Evolutionary conservation across 2,329 filamentous ascomycete genomes (phyloP).

Genomic region (Annulohypoxylon truncatum): DNA sequence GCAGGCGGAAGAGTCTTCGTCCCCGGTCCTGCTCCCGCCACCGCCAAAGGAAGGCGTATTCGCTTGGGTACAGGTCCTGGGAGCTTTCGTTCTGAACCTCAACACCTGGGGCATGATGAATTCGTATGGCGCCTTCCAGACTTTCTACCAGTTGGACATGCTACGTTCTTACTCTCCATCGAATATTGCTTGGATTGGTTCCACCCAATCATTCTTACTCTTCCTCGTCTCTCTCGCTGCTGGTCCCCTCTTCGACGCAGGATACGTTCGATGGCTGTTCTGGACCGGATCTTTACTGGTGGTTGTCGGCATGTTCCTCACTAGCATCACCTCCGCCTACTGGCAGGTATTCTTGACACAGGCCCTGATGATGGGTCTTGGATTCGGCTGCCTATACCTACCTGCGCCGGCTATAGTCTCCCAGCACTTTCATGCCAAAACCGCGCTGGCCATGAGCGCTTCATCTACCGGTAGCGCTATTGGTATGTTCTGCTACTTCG

Average conservation of each 20-base stretch:
- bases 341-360: conserved; percentile 39
- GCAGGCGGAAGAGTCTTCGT: not conserved
- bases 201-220: conserved; percentile 38
- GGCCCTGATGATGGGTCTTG: conserved; percentile 32
- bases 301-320: conserved; percentile 28
- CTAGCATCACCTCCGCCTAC: conserved; percentile 26
- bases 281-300: conserved; percentile 28
- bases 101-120: conserved; percentile 44
- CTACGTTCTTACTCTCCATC: conserved; percentile 27
- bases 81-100: conserved; percentile 38
- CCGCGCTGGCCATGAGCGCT: conserved; percentile 34
- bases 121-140: conserved; percentile 43
- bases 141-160: conserved; percentile 36
- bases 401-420: conserved; percentile 37
- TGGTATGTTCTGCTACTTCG: conserved; percentile 4
- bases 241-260: conserved; percentile 40
- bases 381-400: conserved; percentile 37
- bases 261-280: conserved; percentile 36
- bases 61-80: conserved; percentile 42
- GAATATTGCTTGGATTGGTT: conserved; percentile 43
- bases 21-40: too few species aligned
- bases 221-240: conserved; percentile 32
- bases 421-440: conserved; percentile 35
- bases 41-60: conserved; percentile 8
- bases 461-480: conserved; percentile 36